Percentiles rank a stretch among this genome's conserved stretches.
These are phyloP conservation scores for Scheffersomyces lignicola DNA, from an alignment of 1,139 yeast genomes.

Conservation along the genomic window DNA sequence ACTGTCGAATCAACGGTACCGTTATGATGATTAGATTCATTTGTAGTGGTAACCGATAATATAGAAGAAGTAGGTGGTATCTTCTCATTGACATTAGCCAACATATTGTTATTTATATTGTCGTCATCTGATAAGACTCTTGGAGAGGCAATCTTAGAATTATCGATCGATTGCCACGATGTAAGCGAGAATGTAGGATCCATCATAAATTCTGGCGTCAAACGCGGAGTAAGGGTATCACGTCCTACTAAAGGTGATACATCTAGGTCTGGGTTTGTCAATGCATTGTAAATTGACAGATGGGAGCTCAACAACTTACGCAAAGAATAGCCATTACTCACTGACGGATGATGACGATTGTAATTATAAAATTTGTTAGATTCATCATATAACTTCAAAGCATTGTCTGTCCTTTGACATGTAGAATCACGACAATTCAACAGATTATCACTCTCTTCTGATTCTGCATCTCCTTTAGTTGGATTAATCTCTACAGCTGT, in stretches of 20 bases:
- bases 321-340: constrained; percentile 2
- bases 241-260: constrained; percentile 15
- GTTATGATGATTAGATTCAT: constrained; percentile 17
- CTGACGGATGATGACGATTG: constrained; percentile 2
- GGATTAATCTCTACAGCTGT: too few species aligned
- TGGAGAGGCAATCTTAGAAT: constrained; percentile 2
- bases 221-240: constrained; percentile 2
- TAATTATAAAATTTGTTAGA: not conserved
- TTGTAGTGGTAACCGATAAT: constrained; percentile 26
- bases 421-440: too few species aligned
- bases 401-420: too few species aligned
- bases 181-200: constrained; percentile 15
- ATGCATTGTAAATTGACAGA: constrained; percentile 40
- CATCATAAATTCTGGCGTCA: constrained; percentile 12
- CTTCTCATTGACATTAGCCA: constrained; percentile 7
- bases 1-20: constrained; percentile 16
- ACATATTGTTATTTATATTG: constrained; percentile 1
- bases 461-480: too few species aligned
- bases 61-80: constrained; percentile 21
- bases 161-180: constrained; percentile 23
- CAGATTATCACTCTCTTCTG: too few species aligned
- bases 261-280: constrained; percentile 46
- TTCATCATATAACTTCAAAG: constrained; percentile 2
- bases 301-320: constrained; percentile 34
- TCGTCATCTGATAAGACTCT: constrained; percentile 3